Base-by-base conservation (phyloP, 2,329 filamentous ascomycete species). In the Penicillium sclerotigenum region DNA sequence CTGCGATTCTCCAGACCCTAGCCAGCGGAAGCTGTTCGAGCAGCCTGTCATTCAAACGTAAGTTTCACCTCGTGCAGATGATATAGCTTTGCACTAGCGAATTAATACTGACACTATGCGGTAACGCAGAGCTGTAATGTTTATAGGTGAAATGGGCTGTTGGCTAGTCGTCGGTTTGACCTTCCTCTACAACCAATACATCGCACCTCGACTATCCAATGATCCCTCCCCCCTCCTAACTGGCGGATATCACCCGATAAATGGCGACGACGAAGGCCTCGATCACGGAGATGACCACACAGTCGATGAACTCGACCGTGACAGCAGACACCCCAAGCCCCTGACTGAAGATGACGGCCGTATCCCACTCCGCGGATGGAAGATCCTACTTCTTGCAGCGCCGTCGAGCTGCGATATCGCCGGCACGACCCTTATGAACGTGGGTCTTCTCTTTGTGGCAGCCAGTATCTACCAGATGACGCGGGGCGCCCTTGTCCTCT, bases 381-480 rank as follows among this genome's bases (percentile, higher is more conserved):
- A 84, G 59, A 81, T 96, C 20, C 68, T 88, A 4, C 75, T 97
- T 29, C 83, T 99, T 52, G 87, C 91, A 8, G 79, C 96, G 11
- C 94, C 94, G 1, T 90, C 94, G 40, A 88, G 91, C 69, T 97
- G 92, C 76, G 94, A 99, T 72, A 96, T 97, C 62, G 86, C 89
- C 24, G 94, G 91, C 46, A 99, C 94, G 5, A 99, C 94, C 4
- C 83, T 97, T 53, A 97, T 99, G 92, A 99, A 99, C 70, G 89
- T 91, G 5, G 94, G 94, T 4, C 81, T 99, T 63, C 81, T 97
- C 47, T 92, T 97, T 71, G 92, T 97, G 24, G 94, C 90, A 13
- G 91, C 94, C 1, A 95, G 90, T 58, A 97, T 99, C 69, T 99
- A 97, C 76, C 94, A 99, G 77, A 99, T 99, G 94, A 97, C 93